phyloP scores from a whole-genome alignment of 768 basidiomycete species.

The Mrakia frigida region DNA sequence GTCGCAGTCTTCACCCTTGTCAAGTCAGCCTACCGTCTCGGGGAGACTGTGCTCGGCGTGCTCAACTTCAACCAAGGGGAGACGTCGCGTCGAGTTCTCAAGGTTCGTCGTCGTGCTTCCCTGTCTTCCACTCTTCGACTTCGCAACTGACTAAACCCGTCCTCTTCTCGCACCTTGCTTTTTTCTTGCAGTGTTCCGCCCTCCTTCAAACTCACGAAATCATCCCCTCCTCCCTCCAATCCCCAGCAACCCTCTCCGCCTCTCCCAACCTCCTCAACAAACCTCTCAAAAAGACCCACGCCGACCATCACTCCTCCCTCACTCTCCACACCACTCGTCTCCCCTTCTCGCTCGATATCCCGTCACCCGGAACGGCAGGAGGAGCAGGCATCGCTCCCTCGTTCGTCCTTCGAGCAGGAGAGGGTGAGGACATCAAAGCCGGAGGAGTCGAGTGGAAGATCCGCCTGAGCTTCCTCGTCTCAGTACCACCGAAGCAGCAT shows the following conservation, averaged over 20 bases:
- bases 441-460: constrained; percentile 92
- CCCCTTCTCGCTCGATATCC: constrained; percentile 85
- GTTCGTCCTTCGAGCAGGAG: constrained; percentile 62
- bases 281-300: constrained; percentile 53
- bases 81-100: constrained; percentile 70
- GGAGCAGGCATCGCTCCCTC: constrained; percentile 37
- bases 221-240: constrained; percentile 43
- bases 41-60: constrained; percentile 84
- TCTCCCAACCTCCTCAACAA: constrained; percentile 44
- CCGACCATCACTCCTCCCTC: constrained; percentile 77
- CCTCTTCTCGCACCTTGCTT: background rate
- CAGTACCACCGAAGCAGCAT: constrained; percentile 50
- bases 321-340: constrained; percentile 66
- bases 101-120: constrained; percentile 53
- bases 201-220: constrained; percentile 80
- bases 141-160: constrained; percentile 1
- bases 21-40: constrained; percentile 83
- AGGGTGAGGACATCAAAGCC: constrained; percentile 35
- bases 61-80: constrained; percentile 74
- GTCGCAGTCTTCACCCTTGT: constrained; percentile 89
- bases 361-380: constrained; percentile 77
- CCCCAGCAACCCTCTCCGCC: constrained; percentile 51
- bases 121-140: constrained; percentile 1
- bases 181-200: constrained; percentile 65
- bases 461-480: constrained; percentile 74